phyloP scores from a whole-genome alignment of 2,329 filamentous ascomycete species.

The Fusarium longipes region DNA sequence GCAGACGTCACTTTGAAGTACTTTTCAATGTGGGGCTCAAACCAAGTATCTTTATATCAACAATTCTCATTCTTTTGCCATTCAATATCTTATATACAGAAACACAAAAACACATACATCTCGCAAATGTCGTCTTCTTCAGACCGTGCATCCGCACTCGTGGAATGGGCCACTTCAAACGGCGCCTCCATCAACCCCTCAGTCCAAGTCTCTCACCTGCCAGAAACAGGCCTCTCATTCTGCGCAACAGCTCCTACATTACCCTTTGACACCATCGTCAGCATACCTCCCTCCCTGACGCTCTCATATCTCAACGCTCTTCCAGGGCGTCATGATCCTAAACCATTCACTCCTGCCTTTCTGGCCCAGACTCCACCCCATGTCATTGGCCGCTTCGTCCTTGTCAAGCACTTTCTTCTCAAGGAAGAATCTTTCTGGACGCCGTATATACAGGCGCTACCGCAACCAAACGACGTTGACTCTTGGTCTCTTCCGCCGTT shows the following conservation, averaged over 20 bases:
- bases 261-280: slow-evolving; percentile 60
- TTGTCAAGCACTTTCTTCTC: slow-evolving; percentile 74
- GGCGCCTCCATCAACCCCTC: slow-evolving; percentile 62
- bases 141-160: slow-evolving; percentile 50
- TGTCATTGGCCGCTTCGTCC: slow-evolving; percentile 73
- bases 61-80: slow-evolving; percentile 1
- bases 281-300: slow-evolving; percentile 63
- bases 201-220: slow-evolving; percentile 65
- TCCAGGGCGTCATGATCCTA: slow-evolving; percentile 31
- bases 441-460: slow-evolving; percentile 74
- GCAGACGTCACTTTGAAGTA: slow-evolving; percentile 25
- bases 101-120: not conserved
- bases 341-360: slow-evolving; percentile 61
- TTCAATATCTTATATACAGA: not conserved
- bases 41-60: slow-evolving; percentile 6
- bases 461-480: slow-evolving; percentile 65
- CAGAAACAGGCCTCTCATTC: slow-evolving; percentile 65
- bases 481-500: slow-evolving; percentile 70
- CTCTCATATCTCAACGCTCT: slow-evolving; percentile 70
- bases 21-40: slow-evolving; percentile 37
- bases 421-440: slow-evolving; percentile 72
- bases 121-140: slow-evolving; percentile 16
- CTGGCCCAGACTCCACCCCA: slow-evolving; percentile 64
- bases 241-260: slow-evolving; percentile 57
- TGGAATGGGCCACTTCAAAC: slow-evolving; percentile 61